Percentiles rank a stretch among this genome's conserved stretches.
Evolutionary conservation across 2,329 filamentous ascomycete species (phyloP).

Genomic region (Botrytis sinoallii): DNA sequence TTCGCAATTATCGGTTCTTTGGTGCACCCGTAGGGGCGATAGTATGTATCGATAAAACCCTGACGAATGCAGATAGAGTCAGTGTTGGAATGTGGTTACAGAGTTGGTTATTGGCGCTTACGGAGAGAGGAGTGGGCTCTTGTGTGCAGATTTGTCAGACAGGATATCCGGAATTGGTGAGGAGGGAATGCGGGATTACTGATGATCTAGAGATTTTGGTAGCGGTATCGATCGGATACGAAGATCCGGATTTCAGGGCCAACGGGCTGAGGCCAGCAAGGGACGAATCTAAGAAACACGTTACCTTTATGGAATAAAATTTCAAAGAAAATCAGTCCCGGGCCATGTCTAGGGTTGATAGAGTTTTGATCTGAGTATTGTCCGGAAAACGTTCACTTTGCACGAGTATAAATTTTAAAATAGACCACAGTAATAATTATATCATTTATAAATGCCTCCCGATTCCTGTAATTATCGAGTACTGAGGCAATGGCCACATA

Average conservation of each 20-base stretch:
- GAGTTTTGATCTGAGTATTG: neutral
- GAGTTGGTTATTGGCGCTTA: constrained; percentile 14
- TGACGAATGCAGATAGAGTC: neutral
- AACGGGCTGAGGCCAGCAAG: neutral
- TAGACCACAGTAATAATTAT: neutral
- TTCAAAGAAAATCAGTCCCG: too few relatives aligned
- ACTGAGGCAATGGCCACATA: neutral
- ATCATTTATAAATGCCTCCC: neutral
- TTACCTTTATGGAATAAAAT: constrained; percentile 7
- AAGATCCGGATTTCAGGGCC: neutral
- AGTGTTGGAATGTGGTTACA: constrained; percentile 16
- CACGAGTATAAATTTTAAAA: neutral
- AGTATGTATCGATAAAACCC: constrained; percentile 9
- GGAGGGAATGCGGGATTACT: neutral
- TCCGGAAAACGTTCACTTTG: neutral
- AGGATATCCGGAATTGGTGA: constrained; percentile 5
- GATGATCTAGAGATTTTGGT: constrained; percentile 13
- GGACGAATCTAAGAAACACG: neutral
- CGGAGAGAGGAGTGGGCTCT: constrained; percentile 4
- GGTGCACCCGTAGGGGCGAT: constrained; percentile 2
- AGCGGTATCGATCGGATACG: constrained; percentile 15
- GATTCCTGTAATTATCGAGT: too few relatives aligned
- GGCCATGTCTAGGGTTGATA: neutral
- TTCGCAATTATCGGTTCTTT: constrained; percentile 11
- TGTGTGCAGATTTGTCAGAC: constrained; percentile 10